phyloP scores from a whole-genome alignment of 2,329 filamentous ascomycete species.

The Aaosphaeria arxii region DNA sequence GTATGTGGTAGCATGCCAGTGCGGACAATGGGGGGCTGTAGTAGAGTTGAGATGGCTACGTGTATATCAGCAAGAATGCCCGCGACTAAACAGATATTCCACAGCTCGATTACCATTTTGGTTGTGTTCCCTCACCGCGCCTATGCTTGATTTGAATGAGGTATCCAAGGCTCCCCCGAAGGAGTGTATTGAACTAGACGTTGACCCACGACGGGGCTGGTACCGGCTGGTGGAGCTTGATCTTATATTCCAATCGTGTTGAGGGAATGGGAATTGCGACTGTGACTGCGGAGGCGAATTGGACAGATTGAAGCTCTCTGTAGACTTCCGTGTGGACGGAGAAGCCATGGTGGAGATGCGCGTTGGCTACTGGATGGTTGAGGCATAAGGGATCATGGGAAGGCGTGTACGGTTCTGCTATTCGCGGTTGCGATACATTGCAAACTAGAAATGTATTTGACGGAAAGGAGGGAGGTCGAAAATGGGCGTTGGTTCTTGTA shows the following conservation, averaged over 20 bases:
- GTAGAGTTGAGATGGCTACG: conserved; percentile 84
- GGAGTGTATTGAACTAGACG: conserved; percentile 82
- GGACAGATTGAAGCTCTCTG: conserved; percentile 49
- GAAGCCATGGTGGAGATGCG: conserved; percentile 38
- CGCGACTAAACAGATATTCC: neutral
- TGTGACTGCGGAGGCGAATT: conserved; percentile 38
- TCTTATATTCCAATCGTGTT: conserved; percentile 53
- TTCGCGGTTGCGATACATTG: neutral
- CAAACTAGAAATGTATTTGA: too few species aligned
- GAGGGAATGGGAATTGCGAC: conserved; percentile 55
- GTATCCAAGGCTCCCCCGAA: conserved; percentile 81
- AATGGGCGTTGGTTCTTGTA: too few species aligned
- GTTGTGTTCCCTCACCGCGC: conserved; percentile 67
- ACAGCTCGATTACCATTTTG: conserved; percentile 65
- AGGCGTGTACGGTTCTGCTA: conserved; percentile 1
- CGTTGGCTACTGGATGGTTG: conserved; percentile 24
- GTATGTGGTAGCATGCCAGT: conserved; percentile 82
- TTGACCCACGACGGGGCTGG: conserved; percentile 69
- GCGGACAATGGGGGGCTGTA: conserved; percentile 84
- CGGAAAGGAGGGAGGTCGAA: too few species aligned
- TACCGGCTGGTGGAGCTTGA: conserved; percentile 49
- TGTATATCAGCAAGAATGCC: conserved; percentile 9
- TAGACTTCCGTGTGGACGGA: conserved; percentile 43
- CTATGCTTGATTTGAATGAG: conserved; percentile 55
- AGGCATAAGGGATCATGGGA: conserved; percentile 30